Percentiles rank a stretch among this genome's conserved stretches.
These are phyloP conservation scores for Fusarium floridanum DNA, from an alignment of 2,329 filamentous ascomycete genomes.

Conservation along the genomic window DNA sequence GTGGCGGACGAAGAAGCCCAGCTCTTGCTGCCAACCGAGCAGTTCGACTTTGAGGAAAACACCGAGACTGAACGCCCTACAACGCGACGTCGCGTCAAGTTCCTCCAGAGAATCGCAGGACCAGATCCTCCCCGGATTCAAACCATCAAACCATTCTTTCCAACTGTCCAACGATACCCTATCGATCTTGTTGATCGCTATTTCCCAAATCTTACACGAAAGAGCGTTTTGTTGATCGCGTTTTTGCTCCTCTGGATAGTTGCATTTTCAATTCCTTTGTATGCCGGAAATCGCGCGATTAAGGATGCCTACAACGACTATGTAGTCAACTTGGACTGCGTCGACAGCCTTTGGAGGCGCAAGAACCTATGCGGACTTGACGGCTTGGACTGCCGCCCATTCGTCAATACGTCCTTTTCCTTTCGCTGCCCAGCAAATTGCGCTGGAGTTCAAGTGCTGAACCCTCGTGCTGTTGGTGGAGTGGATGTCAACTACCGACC, in stretches of 20 bases:
- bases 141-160: not conserved
- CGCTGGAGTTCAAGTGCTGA: not conserved
- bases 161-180: not conserved
- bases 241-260: not conserved
- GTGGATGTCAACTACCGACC: not conserved
- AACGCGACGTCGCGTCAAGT: not conserved
- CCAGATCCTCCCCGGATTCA: not conserved
- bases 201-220: not conserved
- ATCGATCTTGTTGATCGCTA: not conserved
- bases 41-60: not conserved
- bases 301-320: not conserved
- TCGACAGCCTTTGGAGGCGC: not conserved
- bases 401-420: not conserved
- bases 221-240: not conserved
- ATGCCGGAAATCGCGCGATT: not conserved
- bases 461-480: not conserved
- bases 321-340: not conserved
- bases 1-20: not conserved
- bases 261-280: not conserved
- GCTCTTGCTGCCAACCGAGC: not conserved
- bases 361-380: not conserved
- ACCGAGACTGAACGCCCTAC: not conserved
- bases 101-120: not conserved
- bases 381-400: not conserved
- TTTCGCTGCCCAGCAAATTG: not conserved